Conservation (phyloP, 495 filamentous ascomycete genomes). For the Tetracladium marchalianum region DNA sequence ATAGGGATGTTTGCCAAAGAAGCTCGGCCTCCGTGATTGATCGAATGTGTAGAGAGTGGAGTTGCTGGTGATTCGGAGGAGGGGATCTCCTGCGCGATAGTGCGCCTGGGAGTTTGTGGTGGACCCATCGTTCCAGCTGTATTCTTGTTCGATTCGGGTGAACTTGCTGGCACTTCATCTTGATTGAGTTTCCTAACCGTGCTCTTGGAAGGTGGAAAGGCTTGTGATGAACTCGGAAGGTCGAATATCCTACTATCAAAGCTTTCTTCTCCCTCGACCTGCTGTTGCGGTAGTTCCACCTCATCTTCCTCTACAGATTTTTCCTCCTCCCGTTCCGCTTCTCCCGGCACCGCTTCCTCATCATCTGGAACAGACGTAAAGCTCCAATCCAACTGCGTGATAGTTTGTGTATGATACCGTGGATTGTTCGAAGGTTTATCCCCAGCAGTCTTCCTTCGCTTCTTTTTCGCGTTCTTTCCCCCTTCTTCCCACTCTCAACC, state of each 20-base stretch:
- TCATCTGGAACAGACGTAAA: conserved; percentile 1
- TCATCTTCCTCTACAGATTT: too few relatives aligned
- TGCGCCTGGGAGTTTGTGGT: conserved; percentile 14
- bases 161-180: background rate
- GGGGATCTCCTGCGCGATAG: conserved; percentile 12
- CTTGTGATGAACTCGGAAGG: conserved; percentile 8
- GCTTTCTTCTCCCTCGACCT: too few relatives aligned
- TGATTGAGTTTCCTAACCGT: background rate
- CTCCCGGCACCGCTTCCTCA: background rate
- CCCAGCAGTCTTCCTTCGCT: conserved; percentile 34
- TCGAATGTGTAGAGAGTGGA: conserved; percentile 8
- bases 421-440: conserved; percentile 18
- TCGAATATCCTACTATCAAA: conserved; percentile 1
- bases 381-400: conserved; percentile 10
- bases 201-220: background rate
- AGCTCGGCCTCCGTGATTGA: conserved; percentile 1
- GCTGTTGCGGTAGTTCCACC: too few relatives aligned
- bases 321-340: too few relatives aligned
- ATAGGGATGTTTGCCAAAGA: conserved; percentile 7
- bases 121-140: conserved; percentile 8
- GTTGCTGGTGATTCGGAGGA: conserved; percentile 20
- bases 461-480: conserved; percentile 13
- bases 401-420: conserved; percentile 9
- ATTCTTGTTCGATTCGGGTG: conserved; percentile 1
- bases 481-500: conserved; percentile 3